Evolutionary conservation across 495 filamentous ascomycete genomes (phyloP), one percentile per base, ranked within the genome.

Genomic region (Cladorrhinum samala): DNA sequence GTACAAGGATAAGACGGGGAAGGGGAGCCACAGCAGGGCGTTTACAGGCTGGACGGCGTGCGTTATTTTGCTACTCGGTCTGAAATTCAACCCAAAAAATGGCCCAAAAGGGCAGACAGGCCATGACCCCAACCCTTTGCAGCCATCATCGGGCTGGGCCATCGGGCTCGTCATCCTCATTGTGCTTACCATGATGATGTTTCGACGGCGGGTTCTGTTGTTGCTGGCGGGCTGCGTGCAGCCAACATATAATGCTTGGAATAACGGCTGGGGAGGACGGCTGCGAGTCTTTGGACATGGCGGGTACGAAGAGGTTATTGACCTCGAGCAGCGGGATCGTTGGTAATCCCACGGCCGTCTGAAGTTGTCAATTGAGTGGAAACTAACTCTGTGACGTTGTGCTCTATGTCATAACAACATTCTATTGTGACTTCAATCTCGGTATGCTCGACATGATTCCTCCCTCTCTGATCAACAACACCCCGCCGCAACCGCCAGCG

Each of bases 31-130:
- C 36, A 96, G 89, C 21, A 88, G 93, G 69, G 92, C 95, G 72
- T 96, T 96, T 68, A 91, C 91, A 8, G 91, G 91, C 43, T 96
- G 91, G 91, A 96, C 91, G 37, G 91, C 86, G 67, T 73, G 95
- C 65, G 89, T 96, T 56, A 87, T 95, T 17, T 93, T 94, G 74
- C 85, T 96, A 61, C 92, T 95, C 91, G 78, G 77, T 30, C 86
- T 96, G 86, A 63, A 67, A 6, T 59, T 69, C 11, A 33, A 33
- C 11, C 5, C 27, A 11, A 33, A 11, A 6, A 33, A 33, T 33
- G 27, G n/a, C n/a, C n/a, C n/a, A n/a, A n/a, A 33, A 6, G 27
- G 27, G 27, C 6, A 33, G 27, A 33, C 6, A 11, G 27, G 27
- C 5, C 27, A 33, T 33, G 27, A n/a, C n/a, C n/a, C n/a, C n/a